phyloP scores from a whole-genome alignment of 2,329 filamentous ascomycete genomes.

The Cadophora malorum region DNA sequence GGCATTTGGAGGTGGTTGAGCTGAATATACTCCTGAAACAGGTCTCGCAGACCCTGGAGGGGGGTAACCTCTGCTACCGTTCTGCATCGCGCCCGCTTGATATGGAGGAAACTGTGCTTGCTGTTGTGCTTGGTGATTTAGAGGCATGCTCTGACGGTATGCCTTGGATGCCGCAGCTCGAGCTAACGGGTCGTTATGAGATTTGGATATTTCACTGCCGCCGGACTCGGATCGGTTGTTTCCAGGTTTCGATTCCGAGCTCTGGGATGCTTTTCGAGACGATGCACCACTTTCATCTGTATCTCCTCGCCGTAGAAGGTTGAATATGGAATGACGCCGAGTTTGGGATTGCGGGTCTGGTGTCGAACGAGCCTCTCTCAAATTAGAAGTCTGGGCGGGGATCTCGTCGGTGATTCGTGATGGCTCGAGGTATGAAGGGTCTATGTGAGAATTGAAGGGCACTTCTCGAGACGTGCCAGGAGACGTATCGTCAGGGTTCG shows the following conservation, averaged over 20 bases:
- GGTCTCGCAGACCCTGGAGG: slow-evolving; percentile 49
- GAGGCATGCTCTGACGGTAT: slow-evolving; percentile 51
- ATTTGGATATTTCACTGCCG: slow-evolving; percentile 42
- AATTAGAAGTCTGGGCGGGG: slow-evolving; percentile 31
- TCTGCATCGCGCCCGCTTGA: slow-evolving; percentile 50
- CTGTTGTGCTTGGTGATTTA: slow-evolving; percentile 52
- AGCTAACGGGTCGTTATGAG: slow-evolving; percentile 38
- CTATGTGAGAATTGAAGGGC: slow-evolving; percentile 37
- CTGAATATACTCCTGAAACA: slow-evolving; percentile 54
- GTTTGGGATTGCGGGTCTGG: slow-evolving; percentile 43
- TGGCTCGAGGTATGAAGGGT: slow-evolving; percentile 26
- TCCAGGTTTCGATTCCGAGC: slow-evolving; percentile 32
- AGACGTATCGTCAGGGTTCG: slow-evolving; percentile 72
- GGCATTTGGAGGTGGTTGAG: slow-evolving; percentile 49
- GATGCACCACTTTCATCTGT: slow-evolving; percentile 34
- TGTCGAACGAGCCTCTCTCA: slow-evolving; percentile 38
- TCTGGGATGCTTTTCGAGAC: slow-evolving; percentile 33
- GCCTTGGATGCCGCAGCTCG: slow-evolving; percentile 43
- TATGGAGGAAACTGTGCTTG: slow-evolving; percentile 52
- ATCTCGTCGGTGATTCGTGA: slow-evolving; percentile 29
- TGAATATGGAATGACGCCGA: slow-evolving; percentile 46
- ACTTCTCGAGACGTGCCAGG: slow-evolving; percentile 40
- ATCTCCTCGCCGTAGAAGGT: slow-evolving; percentile 45
- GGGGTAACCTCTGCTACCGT: slow-evolving; percentile 46
- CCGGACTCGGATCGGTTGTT: slow-evolving; percentile 39